Evolutionary conservation across 2,329 filamentous ascomycete species (phyloP).

Genomic region (Cryphonectria naterciae): DNA sequence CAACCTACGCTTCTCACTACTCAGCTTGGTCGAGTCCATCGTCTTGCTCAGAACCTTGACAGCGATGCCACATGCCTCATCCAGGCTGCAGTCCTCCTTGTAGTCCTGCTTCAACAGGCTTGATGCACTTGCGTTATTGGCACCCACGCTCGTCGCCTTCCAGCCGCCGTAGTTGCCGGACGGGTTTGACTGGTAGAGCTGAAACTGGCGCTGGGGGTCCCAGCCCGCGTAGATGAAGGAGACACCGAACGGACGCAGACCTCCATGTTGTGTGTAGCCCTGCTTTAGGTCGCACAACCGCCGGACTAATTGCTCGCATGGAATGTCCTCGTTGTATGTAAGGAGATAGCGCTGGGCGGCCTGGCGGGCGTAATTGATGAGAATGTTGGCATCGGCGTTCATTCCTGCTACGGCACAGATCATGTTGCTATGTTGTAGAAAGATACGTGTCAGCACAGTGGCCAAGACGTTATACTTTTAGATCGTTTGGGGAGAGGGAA

Average conservation of each 20-base stretch:
- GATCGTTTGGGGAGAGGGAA: neutral
- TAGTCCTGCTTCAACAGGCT: constrained; percentile 99
- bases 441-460: constrained; percentile 25
- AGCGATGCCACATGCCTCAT: constrained; percentile 95
- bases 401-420: constrained; percentile 99
- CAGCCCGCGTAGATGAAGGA: constrained; percentile 99
- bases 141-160: constrained; percentile 97
- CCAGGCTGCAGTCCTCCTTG: constrained; percentile 95
- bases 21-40: constrained; percentile 98
- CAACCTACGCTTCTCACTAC: constrained; percentile 94
- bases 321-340: constrained; percentile 99
- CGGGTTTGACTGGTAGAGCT: constrained; percentile 98
- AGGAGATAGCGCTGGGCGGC: constrained; percentile 96
- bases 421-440: constrained; percentile 77
- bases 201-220: constrained; percentile 94
- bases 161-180: constrained; percentile 98
- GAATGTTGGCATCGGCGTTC: constrained; percentile 99
- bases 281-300: constrained; percentile 97
- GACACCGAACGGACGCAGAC: constrained; percentile 95
- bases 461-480: neutral
- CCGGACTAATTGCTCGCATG: constrained; percentile 97
- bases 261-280: constrained; percentile 98
- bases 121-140: constrained; percentile 97
- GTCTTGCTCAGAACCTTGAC: constrained; percentile 99
- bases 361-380: constrained; percentile 99